phyloP scores from a whole-genome alignment of 2,329 filamentous ascomycete species.

The Hypoxylon sp. region DNA sequence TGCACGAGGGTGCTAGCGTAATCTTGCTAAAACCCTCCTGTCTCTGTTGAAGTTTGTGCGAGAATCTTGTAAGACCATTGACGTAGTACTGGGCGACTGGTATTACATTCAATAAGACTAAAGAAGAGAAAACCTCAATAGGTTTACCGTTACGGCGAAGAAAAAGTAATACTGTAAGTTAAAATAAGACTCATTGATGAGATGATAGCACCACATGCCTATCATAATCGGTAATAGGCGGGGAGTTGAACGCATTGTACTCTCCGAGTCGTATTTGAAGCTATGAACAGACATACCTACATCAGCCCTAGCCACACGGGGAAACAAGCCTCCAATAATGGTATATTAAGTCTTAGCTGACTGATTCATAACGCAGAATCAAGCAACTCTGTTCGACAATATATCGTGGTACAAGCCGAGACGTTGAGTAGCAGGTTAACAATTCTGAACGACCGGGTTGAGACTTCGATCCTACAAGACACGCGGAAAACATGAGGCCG shows the following conservation, averaged over 20 bases:
- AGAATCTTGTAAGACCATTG: not conserved
- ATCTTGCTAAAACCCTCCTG: conserved; percentile 9
- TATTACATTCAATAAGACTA: not conserved
- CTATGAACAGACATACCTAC: not conserved
- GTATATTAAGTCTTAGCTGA: not conserved
- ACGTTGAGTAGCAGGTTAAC: not conserved
- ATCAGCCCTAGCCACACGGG: not conserved
- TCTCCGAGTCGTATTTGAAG: not conserved
- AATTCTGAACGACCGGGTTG: not conserved
- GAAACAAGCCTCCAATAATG: not conserved
- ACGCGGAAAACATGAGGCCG: not conserved
- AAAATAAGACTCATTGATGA: not conserved
- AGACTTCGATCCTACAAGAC: not conserved
- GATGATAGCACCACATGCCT: not conserved
- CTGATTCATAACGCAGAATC: conserved; percentile 1
- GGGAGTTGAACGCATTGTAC: not conserved
- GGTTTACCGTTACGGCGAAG: not conserved
- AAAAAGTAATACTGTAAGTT: not conserved
- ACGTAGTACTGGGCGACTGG: not conserved
- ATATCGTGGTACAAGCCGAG: conserved; percentile 5
- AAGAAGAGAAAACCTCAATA: not conserved
- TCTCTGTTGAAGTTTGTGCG: conserved; percentile 5
- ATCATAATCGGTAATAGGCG: not conserved
- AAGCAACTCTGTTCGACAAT: not conserved
- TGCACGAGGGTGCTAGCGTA: conserved; percentile 15